phyloP scores from a whole-genome alignment of 257 asterid species.

The Ligustrum vulgare region DNA sequence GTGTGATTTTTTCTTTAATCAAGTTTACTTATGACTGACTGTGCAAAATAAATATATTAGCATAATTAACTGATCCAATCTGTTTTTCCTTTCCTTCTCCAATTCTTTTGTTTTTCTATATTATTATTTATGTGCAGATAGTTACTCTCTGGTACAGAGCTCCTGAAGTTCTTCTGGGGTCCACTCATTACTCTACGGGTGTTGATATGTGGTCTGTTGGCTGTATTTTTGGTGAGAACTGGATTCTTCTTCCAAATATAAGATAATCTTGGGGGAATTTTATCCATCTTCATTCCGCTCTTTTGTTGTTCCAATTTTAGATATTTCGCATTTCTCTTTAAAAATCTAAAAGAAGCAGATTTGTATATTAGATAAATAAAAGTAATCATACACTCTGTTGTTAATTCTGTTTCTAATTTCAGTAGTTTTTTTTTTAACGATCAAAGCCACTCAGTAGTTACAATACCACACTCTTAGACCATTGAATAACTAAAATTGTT shows the following conservation, averaged over 20 bases:
- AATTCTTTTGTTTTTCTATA: too few relatives aligned
- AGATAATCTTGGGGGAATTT: not conserved
- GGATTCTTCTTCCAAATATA: not conserved
- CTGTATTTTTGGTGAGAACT: constrained; percentile 69
- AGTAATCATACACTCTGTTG: not conserved
- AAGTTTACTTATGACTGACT: not conserved
- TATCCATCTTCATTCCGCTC: not conserved
- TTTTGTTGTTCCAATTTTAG: not conserved
- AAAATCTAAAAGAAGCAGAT: not conserved
- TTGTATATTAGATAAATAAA: not conserved
- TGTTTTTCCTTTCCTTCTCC: not conserved
- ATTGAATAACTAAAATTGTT: not conserved
- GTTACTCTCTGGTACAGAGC: constrained; percentile 99
- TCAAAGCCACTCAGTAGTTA: not conserved
- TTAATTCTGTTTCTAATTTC: not conserved
- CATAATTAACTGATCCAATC: not conserved
- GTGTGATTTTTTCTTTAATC: constrained; percentile 20
- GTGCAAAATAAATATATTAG: not conserved
- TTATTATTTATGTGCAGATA: constrained; percentile 38
- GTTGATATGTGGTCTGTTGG: constrained; percentile 99
- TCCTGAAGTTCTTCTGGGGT: constrained; percentile 90
- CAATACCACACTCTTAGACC: not conserved
- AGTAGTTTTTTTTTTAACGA: not conserved
- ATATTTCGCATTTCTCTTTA: not conserved
- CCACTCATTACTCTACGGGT: constrained; percentile 87